A percentile compares a stretch with the other conserved stretches of the same genome.
phyloP scores from a whole-genome alignment of 192 early-diverging fungal species.

The Kappamyces sp. region DNA sequence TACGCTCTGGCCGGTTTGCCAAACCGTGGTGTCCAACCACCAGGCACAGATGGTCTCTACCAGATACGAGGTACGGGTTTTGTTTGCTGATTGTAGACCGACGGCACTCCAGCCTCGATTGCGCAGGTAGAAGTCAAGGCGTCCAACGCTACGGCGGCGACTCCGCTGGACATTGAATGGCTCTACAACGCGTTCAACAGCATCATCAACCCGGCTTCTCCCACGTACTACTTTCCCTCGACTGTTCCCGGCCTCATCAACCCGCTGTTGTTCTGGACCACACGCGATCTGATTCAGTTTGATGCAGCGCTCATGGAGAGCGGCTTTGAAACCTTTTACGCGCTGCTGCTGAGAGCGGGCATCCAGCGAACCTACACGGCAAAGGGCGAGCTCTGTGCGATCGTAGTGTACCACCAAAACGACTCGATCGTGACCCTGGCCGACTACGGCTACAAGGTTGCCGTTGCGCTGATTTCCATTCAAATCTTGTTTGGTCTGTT shows the following conservation, averaged over 20 bases:
- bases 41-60: too few species aligned
- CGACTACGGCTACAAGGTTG: neutral
- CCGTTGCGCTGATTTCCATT: neutral
- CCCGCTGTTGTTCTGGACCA: slow-evolving; percentile 7
- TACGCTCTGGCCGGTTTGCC: neutral
- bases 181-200: neutral
- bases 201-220: neutral
- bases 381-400: neutral
- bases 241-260: slow-evolving; percentile 7
- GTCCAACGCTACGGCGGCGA: neutral
- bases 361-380: slow-evolving; percentile 11
- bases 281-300: neutral
- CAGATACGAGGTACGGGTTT: too few species aligned
- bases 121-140: neutral
- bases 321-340: neutral
- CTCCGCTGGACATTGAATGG: neutral
- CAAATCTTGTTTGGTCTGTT: slow-evolving; percentile 6
- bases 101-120: slow-evolving; percentile 10
- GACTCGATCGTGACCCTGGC: neutral
- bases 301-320: neutral
- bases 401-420: neutral
- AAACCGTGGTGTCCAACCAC: neutral
- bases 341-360: neutral
- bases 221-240: neutral
- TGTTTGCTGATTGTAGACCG: neutral